phyloP scores from a whole-genome alignment of 768 basidiomycete genomes.

The Epithele typhae region DNA sequence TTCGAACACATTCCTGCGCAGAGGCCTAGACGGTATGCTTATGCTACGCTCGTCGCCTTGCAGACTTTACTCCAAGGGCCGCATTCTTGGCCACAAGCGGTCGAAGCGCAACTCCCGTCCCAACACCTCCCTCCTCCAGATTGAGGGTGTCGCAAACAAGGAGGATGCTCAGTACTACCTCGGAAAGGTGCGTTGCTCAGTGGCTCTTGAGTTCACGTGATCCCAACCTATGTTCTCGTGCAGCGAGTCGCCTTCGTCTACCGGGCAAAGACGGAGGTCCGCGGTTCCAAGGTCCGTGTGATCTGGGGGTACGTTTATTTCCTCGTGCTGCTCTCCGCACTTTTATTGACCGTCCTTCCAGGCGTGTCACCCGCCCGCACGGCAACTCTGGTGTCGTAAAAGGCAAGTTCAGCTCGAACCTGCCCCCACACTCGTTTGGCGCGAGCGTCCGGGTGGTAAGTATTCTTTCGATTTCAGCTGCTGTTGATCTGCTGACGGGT shows the following conservation, averaged over 20 bases:
- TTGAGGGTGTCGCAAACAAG: conserved; percentile 92
- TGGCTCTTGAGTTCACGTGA: too few species aligned
- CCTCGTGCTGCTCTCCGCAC: background rate
- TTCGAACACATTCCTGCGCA: background rate
- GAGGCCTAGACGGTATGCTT: too few species aligned
- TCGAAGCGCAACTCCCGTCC: conserved; percentile 95
- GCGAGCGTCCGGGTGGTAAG: conserved; percentile 86
- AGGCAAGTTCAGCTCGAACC: conserved; percentile 93
- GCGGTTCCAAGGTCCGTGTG: conserved; percentile 93
- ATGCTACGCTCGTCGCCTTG: background rate
- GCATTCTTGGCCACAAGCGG: conserved; percentile 97
- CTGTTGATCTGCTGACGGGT: too few species aligned
- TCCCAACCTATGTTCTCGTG: background rate
- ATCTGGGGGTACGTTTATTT: conserved; percentile 95
- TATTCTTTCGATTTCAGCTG: background rate
- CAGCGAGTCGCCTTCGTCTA: conserved; percentile 98
- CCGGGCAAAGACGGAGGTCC: conserved; percentile 91
- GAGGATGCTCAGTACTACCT: conserved; percentile 98
- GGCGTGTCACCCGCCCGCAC: conserved; percentile 90
- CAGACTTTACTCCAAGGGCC: conserved; percentile 95
- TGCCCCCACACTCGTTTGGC: conserved; percentile 93
- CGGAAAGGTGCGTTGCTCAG: conserved; percentile 74
- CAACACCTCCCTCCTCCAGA: conserved; percentile 94
- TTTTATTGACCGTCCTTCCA: conserved; percentile 22
- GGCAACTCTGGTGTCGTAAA: conserved; percentile 95